phyloP scores from a whole-genome alignment of 78 protist species.

The Mantamonas sphyraenae region DNA sequence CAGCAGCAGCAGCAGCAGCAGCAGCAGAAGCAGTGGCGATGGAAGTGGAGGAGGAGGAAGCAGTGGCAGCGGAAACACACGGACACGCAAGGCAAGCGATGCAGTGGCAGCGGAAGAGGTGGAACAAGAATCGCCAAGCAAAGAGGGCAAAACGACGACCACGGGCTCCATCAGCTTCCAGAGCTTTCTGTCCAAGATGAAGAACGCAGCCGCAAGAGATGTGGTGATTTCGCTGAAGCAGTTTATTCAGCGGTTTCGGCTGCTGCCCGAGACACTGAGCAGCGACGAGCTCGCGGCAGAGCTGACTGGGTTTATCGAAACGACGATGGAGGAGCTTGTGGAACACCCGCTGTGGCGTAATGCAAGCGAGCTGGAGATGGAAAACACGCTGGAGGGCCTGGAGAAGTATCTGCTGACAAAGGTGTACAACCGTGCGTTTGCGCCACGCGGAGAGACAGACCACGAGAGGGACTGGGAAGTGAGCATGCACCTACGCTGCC shows the following conservation, averaged over 20 bases:
- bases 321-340: background rate
- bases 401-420: constrained; percentile 16
- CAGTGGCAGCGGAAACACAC: too few relatives aligned
- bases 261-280: background rate
- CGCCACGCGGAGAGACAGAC: background rate
- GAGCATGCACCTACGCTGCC: background rate
- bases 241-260: background rate
- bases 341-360: background rate
- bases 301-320: background rate
- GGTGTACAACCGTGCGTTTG: background rate
- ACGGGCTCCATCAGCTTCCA: too few relatives aligned
- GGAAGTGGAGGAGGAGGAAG: too few relatives aligned
- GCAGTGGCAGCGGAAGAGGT: too few relatives aligned
- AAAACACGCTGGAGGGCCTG: constrained; percentile 16
- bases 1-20: too few relatives aligned
- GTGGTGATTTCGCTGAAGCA: background rate
- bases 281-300: too few relatives aligned
- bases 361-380: background rate
- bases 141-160: too few relatives aligned
- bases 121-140: too few relatives aligned
- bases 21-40: too few relatives aligned
- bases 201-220: background rate
- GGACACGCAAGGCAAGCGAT: too few relatives aligned
- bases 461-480: background rate
- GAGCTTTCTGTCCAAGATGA: background rate